These are phyloP conservation scores for Xylaria telfairii DNA, from an alignment of 495 filamentous ascomycete genomes.

Conservation along the genomic window DNA sequence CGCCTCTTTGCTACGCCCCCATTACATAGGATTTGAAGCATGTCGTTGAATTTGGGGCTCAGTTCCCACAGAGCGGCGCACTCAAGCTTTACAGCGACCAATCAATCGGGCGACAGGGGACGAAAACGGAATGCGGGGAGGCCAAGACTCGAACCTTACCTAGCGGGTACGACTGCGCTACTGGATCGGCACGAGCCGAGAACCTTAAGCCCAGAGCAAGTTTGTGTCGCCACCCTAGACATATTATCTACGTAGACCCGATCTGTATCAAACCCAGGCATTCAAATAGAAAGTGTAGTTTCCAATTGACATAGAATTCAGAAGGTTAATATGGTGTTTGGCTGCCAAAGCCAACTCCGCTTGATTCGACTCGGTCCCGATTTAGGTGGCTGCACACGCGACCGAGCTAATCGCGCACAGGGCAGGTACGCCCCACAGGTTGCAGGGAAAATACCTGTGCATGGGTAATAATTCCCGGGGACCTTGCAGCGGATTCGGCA, in stretches of 20 bases:
- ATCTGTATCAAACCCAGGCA: background rate
- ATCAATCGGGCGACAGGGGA: constrained; percentile 12
- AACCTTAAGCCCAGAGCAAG: background rate
- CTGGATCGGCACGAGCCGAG: constrained; percentile 25
- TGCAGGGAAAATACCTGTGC: background rate
- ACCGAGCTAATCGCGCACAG: too few relatives aligned
- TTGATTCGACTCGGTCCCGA: background rate
- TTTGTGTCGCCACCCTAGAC: background rate
- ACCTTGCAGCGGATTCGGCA: background rate
- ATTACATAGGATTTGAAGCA: constrained; percentile 1
- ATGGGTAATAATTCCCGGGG: background rate
- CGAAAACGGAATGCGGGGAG: constrained; percentile 22
- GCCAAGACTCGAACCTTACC: too few relatives aligned
- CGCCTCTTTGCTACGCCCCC: background rate
- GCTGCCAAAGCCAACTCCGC: background rate
- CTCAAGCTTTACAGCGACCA: constrained; percentile 2
- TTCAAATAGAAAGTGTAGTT: background rate
- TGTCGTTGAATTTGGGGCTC: constrained; percentile 13
- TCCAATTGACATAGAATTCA: background rate
- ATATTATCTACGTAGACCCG: background rate
- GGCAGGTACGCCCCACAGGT: background rate
- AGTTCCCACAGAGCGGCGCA: background rate
- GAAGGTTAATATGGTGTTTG: background rate
- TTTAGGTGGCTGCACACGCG: background rate
- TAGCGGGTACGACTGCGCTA: background rate